Base-by-base conservation (phyloP, 805 yeast species). In the Metschnikowia amazonensis region DNA sequence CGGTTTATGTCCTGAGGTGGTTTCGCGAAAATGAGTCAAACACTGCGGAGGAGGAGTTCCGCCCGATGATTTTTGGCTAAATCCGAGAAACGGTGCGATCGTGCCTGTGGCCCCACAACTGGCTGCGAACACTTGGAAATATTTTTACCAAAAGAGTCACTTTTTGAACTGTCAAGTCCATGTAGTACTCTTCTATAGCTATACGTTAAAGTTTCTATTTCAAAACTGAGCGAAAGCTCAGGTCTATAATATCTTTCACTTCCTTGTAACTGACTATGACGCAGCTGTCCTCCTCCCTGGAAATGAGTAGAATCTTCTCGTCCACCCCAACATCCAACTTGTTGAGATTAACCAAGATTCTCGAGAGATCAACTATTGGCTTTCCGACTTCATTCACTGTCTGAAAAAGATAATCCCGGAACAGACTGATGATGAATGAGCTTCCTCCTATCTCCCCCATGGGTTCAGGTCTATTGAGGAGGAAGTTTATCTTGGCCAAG, bases 241-340 rank as follows among this genome's bases (percentile, higher is more conserved):
- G 69, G 49, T 84, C 92, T 30, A 89, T 74, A 55, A 86, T 66
- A 53, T 79, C 84, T 61, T 82, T 80, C 51, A 94, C 70, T 64
- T 89, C 96, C 66, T 85, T 86, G 64, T 85, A 94, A 56, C 90
- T 81, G 44, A 88, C 84, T 33, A 94, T 82, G 49, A 94, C 69
- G 62, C 97, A 89, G 36, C 80, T 84, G 69, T 82, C 83, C 60
- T 89, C 96, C 62, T 90, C 96, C 9, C 84, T 78, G 28, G 94
- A 83, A 1, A 89, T 88, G 43, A 94, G 74, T 61, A 90, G 69
- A 13, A 94, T 66, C 53, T 79, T 81, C 65, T 94, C 99, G 42
- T 87, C 89, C 28, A 84, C 76, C 1, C 97, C 98, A 5, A 92
- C 95, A 60, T 94, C 99, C 52, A 94, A 70, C 65, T 92, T 94